These are phyloP conservation scores for Alternaria rosae DNA, from an alignment of 2,329 filamentous ascomycete species.

Conservation along the genomic window DNA sequence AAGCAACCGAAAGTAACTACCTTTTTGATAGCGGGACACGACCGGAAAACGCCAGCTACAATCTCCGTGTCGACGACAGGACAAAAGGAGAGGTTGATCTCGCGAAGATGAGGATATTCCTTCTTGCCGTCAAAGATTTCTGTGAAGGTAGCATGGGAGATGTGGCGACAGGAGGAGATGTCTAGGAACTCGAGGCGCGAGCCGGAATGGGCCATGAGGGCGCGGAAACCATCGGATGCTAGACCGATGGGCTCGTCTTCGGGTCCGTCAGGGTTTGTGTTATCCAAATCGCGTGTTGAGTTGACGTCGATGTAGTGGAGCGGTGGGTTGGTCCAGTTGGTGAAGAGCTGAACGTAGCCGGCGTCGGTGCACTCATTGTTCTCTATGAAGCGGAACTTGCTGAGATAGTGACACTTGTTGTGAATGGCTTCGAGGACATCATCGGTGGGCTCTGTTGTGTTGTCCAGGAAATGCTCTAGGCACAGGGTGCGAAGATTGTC, in stretches of 20 bases:
- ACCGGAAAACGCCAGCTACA: conserved; percentile 68
- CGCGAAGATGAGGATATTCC: conserved; percentile 71
- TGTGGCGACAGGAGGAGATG: conserved; percentile 84
- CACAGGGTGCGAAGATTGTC: conserved; percentile 77
- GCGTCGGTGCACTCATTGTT: conserved; percentile 78
- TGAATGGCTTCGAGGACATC: conserved; percentile 74
- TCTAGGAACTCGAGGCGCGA: conserved; percentile 70
- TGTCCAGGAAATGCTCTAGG: conserved; percentile 70
- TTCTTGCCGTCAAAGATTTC: conserved; percentile 70
- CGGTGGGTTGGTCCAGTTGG: conserved; percentile 75
- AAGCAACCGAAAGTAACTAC: conserved; percentile 70
- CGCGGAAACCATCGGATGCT: conserved; percentile 76
- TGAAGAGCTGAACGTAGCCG: conserved; percentile 77
- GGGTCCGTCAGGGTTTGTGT: conserved; percentile 69
- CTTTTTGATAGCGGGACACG: conserved; percentile 66
- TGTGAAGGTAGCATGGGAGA: conserved; percentile 74
- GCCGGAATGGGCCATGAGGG: conserved; percentile 86
- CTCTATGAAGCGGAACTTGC: conserved; percentile 81
- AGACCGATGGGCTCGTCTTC: conserved; percentile 70
- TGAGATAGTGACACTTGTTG: conserved; percentile 69
- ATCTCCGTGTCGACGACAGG: conserved; percentile 71
- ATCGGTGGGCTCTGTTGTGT: conserved; percentile 64
- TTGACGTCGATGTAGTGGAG: conserved; percentile 77
- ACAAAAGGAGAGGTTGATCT: conserved; percentile 81
- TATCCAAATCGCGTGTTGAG: conserved; percentile 79